Conservation (phyloP, 805 yeast species). For the Saccharomycopsis selenospora region DNA sequence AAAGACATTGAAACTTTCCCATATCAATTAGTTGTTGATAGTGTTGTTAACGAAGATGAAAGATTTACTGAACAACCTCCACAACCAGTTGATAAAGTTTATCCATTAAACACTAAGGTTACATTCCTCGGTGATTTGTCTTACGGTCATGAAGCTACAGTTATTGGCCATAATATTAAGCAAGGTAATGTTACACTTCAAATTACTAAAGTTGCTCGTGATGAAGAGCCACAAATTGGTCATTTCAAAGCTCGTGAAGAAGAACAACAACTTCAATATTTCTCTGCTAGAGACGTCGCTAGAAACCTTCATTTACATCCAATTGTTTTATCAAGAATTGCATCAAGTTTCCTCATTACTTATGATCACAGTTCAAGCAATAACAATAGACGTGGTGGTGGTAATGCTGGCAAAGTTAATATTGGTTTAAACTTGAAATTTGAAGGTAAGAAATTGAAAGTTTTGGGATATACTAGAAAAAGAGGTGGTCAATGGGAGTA, state of each 20-base stretch:
- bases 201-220: slow-evolving; percentile 42
- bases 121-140: slow-evolving; percentile 81
- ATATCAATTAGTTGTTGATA: slow-evolving; percentile 71
- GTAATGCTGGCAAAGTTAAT: slow-evolving; percentile 46
- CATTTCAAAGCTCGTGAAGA: slow-evolving; percentile 52
- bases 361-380: neutral
- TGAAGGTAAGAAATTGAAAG: slow-evolving; percentile 73
- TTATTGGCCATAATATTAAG: slow-evolving; percentile 50
- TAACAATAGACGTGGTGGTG: slow-evolving; percentile 24
- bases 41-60: slow-evolving; percentile 63
- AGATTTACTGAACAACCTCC: slow-evolving; percentile 71
- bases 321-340: slow-evolving; percentile 64
- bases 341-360: slow-evolving; percentile 62
- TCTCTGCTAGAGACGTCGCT: slow-evolving; percentile 58
- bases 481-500: slow-evolving; percentile 70
- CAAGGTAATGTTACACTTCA: slow-evolving; percentile 39
- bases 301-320: slow-evolving; percentile 50
- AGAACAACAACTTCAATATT: slow-evolving; percentile 46
- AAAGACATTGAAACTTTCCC: slow-evolving; percentile 53
- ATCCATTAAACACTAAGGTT: slow-evolving; percentile 62
- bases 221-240: slow-evolving; percentile 62
- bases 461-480: slow-evolving; percentile 76
- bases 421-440: slow-evolving; percentile 82
- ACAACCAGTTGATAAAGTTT: slow-evolving; percentile 72
- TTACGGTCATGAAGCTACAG: slow-evolving; percentile 72